These are phyloP conservation scores for Plasmodium malariae DNA, from an alignment of 169 alveolate species.

Conservation along the genomic window DNA sequence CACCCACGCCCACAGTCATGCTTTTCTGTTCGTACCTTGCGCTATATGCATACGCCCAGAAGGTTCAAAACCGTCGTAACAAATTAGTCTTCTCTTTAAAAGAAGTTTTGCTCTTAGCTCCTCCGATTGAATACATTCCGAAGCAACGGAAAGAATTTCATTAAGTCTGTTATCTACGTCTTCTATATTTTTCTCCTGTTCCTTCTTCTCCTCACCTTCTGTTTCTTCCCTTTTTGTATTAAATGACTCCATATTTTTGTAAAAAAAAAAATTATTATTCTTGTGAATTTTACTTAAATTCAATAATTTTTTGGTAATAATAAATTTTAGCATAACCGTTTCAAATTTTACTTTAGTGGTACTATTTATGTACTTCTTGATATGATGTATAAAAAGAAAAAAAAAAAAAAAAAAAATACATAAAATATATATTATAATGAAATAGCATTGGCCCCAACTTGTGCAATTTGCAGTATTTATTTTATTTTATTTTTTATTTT, in stretches of 20 bases:
- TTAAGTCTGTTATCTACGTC: constrained; percentile 78
- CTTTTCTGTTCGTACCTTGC: constrained; percentile 91
- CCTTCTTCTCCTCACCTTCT: constrained; percentile 13
- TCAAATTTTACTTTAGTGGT: background rate
- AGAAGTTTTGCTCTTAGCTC: constrained; percentile 58
- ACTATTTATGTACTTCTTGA: too few relatives aligned
- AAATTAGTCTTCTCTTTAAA: constrained; percentile 79
- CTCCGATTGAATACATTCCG: constrained; percentile 87
- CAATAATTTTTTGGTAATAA: background rate
- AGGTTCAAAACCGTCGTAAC: constrained; percentile 99
- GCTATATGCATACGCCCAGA: constrained; percentile 99
- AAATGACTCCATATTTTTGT: constrained; percentile 26
- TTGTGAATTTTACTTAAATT: constrained; percentile 11
- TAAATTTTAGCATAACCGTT: constrained; percentile 24
- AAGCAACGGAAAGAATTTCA: constrained; percentile 85
- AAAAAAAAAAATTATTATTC: background rate
- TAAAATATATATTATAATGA: background rate
- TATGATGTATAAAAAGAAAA: too few relatives aligned
- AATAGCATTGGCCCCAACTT: too few relatives aligned
- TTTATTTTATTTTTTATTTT: too few relatives aligned
- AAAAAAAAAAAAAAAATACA: background rate
- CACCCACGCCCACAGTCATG: background rate
- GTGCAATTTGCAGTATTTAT: too few relatives aligned
- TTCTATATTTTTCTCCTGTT: constrained; percentile 38
- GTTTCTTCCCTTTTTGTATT: constrained; percentile 31